A percentile compares a stretch with the other conserved stretches of the same genome.
Conservation (phyloP, 2,329 filamentous ascomycete genomes). For the Fusarium nodosum region DNA sequence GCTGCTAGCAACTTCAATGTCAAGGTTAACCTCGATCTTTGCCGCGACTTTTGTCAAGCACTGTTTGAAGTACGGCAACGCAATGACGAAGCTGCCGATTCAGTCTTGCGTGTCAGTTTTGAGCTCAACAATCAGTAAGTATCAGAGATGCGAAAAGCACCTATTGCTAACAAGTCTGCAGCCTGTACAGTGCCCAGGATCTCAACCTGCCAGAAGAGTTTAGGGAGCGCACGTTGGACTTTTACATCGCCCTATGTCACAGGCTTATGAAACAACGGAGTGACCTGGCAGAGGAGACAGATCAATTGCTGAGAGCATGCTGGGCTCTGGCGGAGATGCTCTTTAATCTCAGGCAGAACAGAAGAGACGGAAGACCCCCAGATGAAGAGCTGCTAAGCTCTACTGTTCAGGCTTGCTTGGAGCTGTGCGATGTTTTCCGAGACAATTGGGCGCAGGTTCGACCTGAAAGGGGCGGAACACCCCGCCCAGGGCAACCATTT, state of each 20-base stretch:
- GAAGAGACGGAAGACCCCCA: constrained; percentile 76
- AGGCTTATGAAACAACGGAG: constrained; percentile 95
- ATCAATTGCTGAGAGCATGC: constrained; percentile 85
- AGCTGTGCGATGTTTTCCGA: constrained; percentile 91
- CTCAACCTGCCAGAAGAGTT: constrained; percentile 84
- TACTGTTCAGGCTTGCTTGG: constrained; percentile 94
- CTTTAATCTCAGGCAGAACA: constrained; percentile 88
- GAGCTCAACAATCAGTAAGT: constrained; percentile 90
- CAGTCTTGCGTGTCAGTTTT: constrained; percentile 90
- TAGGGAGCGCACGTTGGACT: constrained; percentile 89
- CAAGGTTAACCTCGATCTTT: constrained; percentile 83
- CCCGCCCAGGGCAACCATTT: constrained; percentile 84
- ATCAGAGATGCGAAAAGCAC: not conserved
- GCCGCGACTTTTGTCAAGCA: constrained; percentile 91
- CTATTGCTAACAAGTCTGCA: constrained; percentile 53
- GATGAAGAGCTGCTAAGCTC: constrained; percentile 90
- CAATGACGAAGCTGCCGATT: constrained; percentile 84
- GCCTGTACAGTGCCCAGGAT: constrained; percentile 91
- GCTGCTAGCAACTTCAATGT: constrained; percentile 75
- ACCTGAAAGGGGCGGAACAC: constrained; percentile 82
- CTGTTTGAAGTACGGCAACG: constrained; percentile 87
- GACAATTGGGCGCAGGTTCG: constrained; percentile 92
- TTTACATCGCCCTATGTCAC: constrained; percentile 94
- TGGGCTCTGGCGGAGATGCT: constrained; percentile 95
- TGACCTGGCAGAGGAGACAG: constrained; percentile 83